phyloP scores from a whole-genome alignment of 768 basidiomycete species.

The Mycena rebaudengoi region DNA sequence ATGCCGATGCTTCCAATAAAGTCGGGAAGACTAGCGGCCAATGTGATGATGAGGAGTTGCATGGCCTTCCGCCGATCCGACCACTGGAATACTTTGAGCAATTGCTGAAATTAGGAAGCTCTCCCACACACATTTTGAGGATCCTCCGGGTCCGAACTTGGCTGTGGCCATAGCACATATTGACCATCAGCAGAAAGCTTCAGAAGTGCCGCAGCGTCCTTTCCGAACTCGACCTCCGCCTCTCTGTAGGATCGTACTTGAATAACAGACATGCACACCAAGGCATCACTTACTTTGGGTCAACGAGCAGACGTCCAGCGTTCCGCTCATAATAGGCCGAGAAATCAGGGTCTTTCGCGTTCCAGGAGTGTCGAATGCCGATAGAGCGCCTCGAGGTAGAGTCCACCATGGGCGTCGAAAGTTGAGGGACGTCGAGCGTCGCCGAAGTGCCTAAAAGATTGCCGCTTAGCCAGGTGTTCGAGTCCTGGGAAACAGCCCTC shows the following conservation, averaged over 20 bases:
- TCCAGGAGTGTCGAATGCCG: conserved; percentile 5
- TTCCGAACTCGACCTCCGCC: conserved; percentile 69
- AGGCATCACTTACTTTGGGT: conserved; percentile 21
- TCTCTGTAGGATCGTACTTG: conserved; percentile 47
- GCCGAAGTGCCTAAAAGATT: no score
- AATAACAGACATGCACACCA: background rate
- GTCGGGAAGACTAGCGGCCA: conserved; percentile 73
- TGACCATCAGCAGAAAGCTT: conserved; percentile 67
- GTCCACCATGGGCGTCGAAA: conserved; percentile 8
- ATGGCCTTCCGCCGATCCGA: conserved; percentile 58
- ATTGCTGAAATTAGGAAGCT: background rate
- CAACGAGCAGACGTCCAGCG: conserved; percentile 28
- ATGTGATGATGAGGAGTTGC: conserved; percentile 66
- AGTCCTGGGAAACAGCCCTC: no score
- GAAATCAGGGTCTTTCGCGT: conserved; percentile 14
- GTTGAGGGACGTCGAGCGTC: no score
- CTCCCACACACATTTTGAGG: conserved; percentile 63
- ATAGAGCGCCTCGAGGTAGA: background rate
- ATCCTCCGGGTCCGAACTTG: conserved; percentile 66
- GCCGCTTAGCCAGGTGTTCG: no score
- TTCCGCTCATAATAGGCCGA: conserved; percentile 26
- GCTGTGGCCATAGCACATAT: conserved; percentile 76
- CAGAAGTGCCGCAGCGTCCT: conserved; percentile 57
- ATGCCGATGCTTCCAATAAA: conserved; percentile 76
- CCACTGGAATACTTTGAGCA: conserved; percentile 48